Evolutionary conservation across 371 early-diverging fungal species (phyloP).

Genomic region (Mortierella sp.): DNA sequence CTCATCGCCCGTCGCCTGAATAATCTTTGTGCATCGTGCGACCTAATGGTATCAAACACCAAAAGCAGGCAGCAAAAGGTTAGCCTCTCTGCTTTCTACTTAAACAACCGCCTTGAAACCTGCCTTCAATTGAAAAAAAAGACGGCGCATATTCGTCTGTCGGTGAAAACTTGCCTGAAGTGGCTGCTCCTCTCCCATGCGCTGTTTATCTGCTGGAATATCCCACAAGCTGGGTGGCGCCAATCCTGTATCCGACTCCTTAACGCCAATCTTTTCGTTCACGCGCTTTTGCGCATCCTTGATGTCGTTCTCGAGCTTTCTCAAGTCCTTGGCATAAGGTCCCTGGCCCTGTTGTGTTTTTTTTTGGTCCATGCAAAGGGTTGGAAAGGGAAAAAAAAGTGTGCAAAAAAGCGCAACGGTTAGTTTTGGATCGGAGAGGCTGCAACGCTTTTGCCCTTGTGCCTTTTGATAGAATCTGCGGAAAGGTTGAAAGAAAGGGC

Average conservation of each 20-base stretch:
- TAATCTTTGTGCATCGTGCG: constrained; percentile 98
- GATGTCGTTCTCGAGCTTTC: constrained; percentile 91
- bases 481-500: background rate
- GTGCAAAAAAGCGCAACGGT: background rate
- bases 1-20: constrained; percentile 82
- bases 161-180: constrained; percentile 80
- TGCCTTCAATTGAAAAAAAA: background rate
- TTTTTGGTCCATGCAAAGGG: no score
- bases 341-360: constrained; percentile 88
- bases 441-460: background rate
- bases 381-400: background rate
- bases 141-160: background rate
- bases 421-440: background rate
- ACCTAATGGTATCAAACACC: constrained; percentile 65
- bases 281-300: constrained; percentile 97
- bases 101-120: background rate
- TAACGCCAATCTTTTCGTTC: constrained; percentile 98
- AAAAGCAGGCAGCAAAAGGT: background rate
- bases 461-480: background rate
- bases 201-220: constrained; percentile 97
- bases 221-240: constrained; percentile 99
- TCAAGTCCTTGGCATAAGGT: constrained; percentile 95
- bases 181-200: constrained; percentile 97
- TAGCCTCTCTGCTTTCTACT: background rate
- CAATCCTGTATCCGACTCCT: constrained; percentile 99